Evolutionary conservation across 805 yeast genomes (phyloP).

Genomic region (Hanseniaspora thailandica): DNA sequence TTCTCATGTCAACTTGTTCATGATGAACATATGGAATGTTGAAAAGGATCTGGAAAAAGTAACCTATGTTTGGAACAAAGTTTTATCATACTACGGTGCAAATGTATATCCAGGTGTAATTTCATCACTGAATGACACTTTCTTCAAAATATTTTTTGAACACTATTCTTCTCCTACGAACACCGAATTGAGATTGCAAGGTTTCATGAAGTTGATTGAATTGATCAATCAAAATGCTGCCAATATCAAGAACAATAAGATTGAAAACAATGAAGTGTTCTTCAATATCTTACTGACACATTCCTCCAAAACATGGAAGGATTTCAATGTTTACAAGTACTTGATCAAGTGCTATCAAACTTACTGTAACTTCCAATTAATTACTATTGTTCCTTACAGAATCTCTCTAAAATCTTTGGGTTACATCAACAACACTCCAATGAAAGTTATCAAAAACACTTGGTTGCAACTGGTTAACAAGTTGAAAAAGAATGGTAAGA

Average conservation of each 20-base stretch:
- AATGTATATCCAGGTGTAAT: conserved; percentile 57
- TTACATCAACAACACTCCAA: conserved; percentile 40
- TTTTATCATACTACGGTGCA: conserved; percentile 47
- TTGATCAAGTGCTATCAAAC: conserved; percentile 28
- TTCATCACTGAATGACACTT: conserved; percentile 56
- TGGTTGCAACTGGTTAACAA: conserved; percentile 45
- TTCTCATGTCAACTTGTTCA: conserved; percentile 54
- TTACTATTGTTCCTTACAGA: conserved; percentile 64
- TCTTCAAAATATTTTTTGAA: conserved; percentile 57
- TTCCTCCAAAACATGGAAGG: conserved; percentile 50
- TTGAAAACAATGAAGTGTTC: conserved; percentile 65
- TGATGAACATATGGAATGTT: conserved; percentile 48
- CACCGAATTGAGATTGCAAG: conserved; percentile 37
- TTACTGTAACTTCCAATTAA: conserved; percentile 50
- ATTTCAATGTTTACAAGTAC: conserved; percentile 23
- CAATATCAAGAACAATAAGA: conserved; percentile 42
- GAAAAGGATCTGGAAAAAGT: conserved; percentile 49
- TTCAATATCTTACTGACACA: conserved; percentile 64
- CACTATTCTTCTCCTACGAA: conserved; percentile 28
- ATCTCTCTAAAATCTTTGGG: conserved; percentile 64
- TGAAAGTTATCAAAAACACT: conserved; percentile 41
- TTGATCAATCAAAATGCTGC: conserved; percentile 36
- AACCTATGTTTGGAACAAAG: conserved; percentile 49
- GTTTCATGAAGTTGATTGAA: conserved; percentile 38
- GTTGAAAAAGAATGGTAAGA: conserved; percentile 43